Base-by-base conservation (phyloP, 1,139 yeast genomes). In the Yamadazyma diospyri region DNA sequence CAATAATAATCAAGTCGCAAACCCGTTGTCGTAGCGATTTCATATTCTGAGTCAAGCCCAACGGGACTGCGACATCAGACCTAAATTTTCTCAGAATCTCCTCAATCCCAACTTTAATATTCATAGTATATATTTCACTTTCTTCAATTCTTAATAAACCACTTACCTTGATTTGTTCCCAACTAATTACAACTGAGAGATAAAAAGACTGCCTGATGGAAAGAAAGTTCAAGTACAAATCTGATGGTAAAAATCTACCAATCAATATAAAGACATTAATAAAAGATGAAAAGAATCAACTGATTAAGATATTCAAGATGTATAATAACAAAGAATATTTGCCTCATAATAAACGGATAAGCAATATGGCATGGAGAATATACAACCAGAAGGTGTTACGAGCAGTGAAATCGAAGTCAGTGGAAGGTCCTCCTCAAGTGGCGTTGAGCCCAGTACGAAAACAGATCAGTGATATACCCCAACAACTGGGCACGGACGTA, bases 311-410 rank as follows among this genome's bases (percentile, higher is more conserved):
- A 25, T 61, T 48, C 47, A 61, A 64, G 43, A 67, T 68, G 73
- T 69, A 69, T 45, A 64, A 58, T 43, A 58, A 61, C 39, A 69
- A 68, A 48, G 50, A 48, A 36, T 67, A 64, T 42, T 50, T 69
- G 35, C 75, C 75, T 9, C 69, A 69, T 46, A 62, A 62, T 45
- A 59, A 63, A 39, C 50, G 75, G 30, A 66, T 69, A 16, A 56
- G 67, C 27, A 69, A 69, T 46, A 58, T 69, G 16, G 74, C 75
- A 6, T 68, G 73, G 73, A 50, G 75, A 37, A 66, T 69, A 35
- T 72, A 68, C 34, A 67, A 64, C 46, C 51, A 50, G 28, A 67
- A 68, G 43, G 9, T 18, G 20, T 31, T 35, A n/a, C 14, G 9
- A 8, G 16, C 7, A 15, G 4, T 15, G 21, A 12, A 20, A 8